Evolutionary conservation across 805 yeast genomes (phyloP), one percentile per base, ranked within the genome.

Genomic region (Sugiyamaella smithiae): DNA sequence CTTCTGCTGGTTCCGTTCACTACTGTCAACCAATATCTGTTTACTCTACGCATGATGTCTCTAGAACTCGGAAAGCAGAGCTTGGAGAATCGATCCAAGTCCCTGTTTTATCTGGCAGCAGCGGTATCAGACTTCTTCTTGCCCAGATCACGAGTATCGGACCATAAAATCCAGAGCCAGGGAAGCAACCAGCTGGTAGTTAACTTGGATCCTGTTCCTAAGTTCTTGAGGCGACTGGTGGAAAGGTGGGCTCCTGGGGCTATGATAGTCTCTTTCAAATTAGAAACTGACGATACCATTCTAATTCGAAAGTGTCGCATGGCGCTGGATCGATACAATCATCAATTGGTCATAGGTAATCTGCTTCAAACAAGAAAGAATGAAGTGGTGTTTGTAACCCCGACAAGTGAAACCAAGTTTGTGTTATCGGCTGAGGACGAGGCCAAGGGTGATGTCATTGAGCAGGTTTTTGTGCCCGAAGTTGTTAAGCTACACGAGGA

Each of bases 71-170:
- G 81, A 2, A 66, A 47, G 38, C 56, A 51, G 33, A 22, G 31
- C 4, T 40, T 38, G 5, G 26, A 12, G 20, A 42, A 29, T 17
- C 43, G 47, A 36, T 46, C 75, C 3, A 71, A 70, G 47, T 87
- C 89, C 0, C 64, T 93, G 35, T 88, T 91, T 63, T 93, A 84
- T 63, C 73, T 93, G 46, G 99, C 99, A 0, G 98, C 99, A 6
- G 99, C 99, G 0, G 99, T 93, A 0, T 87, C 96, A 5, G 99
- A 93, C 65, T 93, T 93, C 67, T 93, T 90, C 69, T 74, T 93
- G 36, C 99, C 99, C 1, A 78, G 78, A 37, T 82, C 90, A 1
- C 76, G 87, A 55, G 73, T 89, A 59, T 95, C 97, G 2, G 89
- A 88, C 59, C 99, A 93, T 69, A 93, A 93, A 68, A 93, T 93